phyloP scores from a whole-genome alignment of 352 stramenopile genomes.

The Pythium brassicae region DNA sequence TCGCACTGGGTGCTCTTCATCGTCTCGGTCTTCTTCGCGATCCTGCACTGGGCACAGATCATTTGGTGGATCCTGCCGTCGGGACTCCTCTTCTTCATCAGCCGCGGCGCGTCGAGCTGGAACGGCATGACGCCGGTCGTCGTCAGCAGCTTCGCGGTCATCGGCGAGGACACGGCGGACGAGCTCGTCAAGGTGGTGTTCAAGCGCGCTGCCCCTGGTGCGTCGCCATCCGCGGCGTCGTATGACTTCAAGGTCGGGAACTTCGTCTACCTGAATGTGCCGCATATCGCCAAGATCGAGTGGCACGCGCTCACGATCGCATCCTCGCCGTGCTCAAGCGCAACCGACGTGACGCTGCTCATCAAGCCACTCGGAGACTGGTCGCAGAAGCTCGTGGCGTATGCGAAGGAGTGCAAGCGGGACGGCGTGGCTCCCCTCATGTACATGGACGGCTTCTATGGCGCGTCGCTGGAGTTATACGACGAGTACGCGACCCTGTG shows the following conservation, averaged over 20 bases:
- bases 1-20: conserved; percentile 39
- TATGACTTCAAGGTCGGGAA: conserved; percentile 33
- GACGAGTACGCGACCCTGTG: conserved; percentile 30
- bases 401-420: conserved; percentile 29
- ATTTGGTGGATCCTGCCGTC: conserved; percentile 35
- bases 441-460: conserved; percentile 47
- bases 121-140: conserved; percentile 24
- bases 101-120: conserved; percentile 21
- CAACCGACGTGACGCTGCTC: conserved; percentile 27
- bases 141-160: conserved; percentile 19
- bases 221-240: conserved; percentile 10
- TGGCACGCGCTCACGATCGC: conserved; percentile 52
- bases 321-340: conserved; percentile 24
- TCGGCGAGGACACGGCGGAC: too few species aligned
- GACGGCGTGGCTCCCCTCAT: conserved; percentile 19
- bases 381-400: conserved; percentile 23
- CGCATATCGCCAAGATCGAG: conserved; percentile 39
- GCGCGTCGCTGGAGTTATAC: conserved; percentile 26
- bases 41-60: conserved; percentile 31
- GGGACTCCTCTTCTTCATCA: conserved; percentile 33
- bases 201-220: too few species aligned
- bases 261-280: conserved; percentile 45
- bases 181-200: conserved; percentile 37
- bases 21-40: conserved; percentile 23
- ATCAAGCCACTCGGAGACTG: conserved; percentile 41